Conservation (phyloP, 257 asterid genomes). For the Solanum habrochaites region DNA sequence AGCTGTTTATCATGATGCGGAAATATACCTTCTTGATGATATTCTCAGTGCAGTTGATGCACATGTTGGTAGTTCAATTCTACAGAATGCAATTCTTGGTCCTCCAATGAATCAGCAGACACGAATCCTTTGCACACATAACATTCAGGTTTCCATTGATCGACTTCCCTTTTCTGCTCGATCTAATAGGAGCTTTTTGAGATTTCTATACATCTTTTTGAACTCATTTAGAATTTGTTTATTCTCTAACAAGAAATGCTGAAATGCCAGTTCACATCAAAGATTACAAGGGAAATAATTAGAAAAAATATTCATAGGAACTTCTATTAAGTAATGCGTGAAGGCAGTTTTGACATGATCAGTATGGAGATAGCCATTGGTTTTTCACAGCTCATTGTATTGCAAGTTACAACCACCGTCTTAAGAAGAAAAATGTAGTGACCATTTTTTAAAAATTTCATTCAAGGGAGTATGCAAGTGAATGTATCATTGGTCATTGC, state of each 20-base stretch:
- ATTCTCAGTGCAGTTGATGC: slow-evolving; percentile 97
- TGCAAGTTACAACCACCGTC: neutral
- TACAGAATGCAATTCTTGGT: slow-evolving; percentile 64
- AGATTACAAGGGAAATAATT: neutral
- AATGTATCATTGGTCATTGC: neutral
- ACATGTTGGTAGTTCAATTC: slow-evolving; percentile 75
- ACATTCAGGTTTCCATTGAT: slow-evolving; percentile 54
- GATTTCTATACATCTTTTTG: neutral
- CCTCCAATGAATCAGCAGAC: slow-evolving; percentile 68
- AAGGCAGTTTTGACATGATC: neutral
- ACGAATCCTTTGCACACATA: slow-evolving; percentile 85
- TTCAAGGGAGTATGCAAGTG: neutral
- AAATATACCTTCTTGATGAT: slow-evolving; percentile 75
- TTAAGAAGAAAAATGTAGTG: neutral
- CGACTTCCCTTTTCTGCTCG: neutral
- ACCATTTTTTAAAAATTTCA: too few species aligned
- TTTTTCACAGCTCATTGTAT: neutral
- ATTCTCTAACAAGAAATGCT: neutral
- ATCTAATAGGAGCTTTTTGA: neutral
- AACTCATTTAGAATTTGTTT: neutral
- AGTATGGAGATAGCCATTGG: neutral
- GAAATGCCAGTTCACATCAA: neutral
- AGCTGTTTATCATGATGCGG: slow-evolving; percentile 67
- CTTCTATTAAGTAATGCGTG: neutral
- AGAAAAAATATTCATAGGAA: neutral